A percentile compares a stretch with the other conserved stretches of the same genome.
Conservation (phyloP, 2,329 filamentous ascomycete species). For the Anisogramma anomala region DNA sequence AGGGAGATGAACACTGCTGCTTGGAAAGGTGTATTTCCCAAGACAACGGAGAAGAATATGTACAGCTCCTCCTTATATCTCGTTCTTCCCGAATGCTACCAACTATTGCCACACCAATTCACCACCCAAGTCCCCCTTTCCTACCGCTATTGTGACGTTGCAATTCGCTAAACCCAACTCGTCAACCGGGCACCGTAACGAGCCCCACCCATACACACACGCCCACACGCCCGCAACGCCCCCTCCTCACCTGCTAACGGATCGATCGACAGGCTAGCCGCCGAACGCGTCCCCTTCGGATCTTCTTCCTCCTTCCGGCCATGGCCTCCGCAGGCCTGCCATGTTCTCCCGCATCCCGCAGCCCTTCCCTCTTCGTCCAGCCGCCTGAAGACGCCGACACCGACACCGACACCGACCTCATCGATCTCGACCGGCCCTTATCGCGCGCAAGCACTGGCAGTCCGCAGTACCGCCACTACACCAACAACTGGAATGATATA, state of each 20-base stretch:
- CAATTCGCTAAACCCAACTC: slow-evolving; percentile 11
- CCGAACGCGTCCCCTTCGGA: neutral
- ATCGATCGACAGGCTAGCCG: slow-evolving; percentile 2
- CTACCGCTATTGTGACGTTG: too few species aligned
- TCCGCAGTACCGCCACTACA: neutral
- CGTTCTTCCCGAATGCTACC: too few species aligned
- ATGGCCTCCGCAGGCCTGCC: slow-evolving; percentile 48
- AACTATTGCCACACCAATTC: too few species aligned
- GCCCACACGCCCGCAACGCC: slow-evolving; percentile 1
- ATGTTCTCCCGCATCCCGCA: slow-evolving; percentile 52
- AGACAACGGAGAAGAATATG: too few species aligned
- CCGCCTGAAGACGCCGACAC: slow-evolving; percentile 27
- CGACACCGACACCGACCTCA: slow-evolving; percentile 16
- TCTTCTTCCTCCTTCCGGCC: slow-evolving; percentile 5
- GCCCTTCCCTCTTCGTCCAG: slow-evolving; percentile 41
- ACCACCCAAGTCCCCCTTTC: too few species aligned
- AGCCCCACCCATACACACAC: neutral
- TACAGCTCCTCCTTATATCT: too few species aligned
- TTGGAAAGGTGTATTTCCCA: too few species aligned
- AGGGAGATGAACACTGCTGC: too few species aligned
- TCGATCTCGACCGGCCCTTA: slow-evolving; percentile 18
- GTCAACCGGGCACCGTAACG: slow-evolving; percentile 4
- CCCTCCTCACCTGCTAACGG: slow-evolving; percentile 3
- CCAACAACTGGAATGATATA: slow-evolving; percentile 13
- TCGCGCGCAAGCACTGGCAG: slow-evolving; percentile 17